These are phyloP conservation scores for Phalaenopsis aphrodite DNA, from an alignment of 106 monocot genomes.

Conservation along the genomic window DNA sequence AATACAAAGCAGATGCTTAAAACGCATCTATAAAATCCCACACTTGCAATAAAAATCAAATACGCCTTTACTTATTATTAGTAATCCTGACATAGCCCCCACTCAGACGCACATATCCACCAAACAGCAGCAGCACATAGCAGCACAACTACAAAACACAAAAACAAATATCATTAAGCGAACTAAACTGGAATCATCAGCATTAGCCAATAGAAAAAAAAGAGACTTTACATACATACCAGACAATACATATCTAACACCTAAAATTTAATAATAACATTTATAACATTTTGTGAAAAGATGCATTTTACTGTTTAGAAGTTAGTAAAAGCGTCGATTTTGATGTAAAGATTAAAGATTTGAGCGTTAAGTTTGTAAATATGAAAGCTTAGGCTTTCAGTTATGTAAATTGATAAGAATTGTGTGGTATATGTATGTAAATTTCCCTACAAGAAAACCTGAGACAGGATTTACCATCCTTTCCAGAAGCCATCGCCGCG, in stretches of 20 bases:
- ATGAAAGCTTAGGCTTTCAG: too few species aligned
- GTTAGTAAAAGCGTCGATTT: too few species aligned
- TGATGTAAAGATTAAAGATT: too few species aligned
- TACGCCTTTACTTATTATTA: neutral
- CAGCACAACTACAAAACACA: conserved; percentile 15
- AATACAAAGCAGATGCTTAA: neutral
- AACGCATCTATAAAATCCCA: neutral
- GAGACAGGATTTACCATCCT: conserved; percentile 20
- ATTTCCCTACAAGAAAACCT: neutral
- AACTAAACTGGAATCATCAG: neutral
- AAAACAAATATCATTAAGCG: neutral
- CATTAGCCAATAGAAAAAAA: neutral
- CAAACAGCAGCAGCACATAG: conserved; percentile 18
- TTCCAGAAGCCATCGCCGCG: conserved; percentile 30
- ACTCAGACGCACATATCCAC: conserved; percentile 16
- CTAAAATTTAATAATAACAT: too few species aligned
- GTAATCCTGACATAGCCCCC: neutral
- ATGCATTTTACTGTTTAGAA: too few species aligned
- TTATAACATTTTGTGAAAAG: too few species aligned
- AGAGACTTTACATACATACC: too few species aligned
- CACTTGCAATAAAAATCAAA: neutral
- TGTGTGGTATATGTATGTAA: too few species aligned
- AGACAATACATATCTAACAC: too few species aligned
- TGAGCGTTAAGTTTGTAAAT: too few species aligned
- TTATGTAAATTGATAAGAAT: too few species aligned